Base-by-base conservation (phyloP, 2,329 filamentous ascomycete genomes). In the Calcarisporium arbuscula region DNA sequence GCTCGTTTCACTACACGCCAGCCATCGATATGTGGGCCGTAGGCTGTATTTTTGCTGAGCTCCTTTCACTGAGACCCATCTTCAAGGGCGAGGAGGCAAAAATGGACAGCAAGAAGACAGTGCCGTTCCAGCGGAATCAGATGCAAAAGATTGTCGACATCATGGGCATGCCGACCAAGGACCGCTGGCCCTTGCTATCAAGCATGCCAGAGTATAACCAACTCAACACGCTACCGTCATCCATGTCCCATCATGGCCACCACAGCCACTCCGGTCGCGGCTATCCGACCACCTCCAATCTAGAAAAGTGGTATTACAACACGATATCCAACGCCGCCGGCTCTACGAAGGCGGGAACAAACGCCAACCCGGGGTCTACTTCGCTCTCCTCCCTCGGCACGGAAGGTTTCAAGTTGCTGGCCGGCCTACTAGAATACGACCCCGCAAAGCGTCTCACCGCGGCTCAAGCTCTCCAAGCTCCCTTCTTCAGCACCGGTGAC, bases 131-230 rank as follows among this genome's bases (percentile, higher is more conserved):
- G 60, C 78, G 89, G 11, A 95, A 95, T 51, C 92, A 98, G 64
- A 96, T 98, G 90, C 87, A 92, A 54, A 95, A 95, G 62, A 98
- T 98, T 49, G 86, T 95, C 23, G 92, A 98, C 54, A 88, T 98
- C 43, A 82, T 98, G 67, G 92, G 92, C 19, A 66, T 95, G 45
- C 92, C 92, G 0, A 86, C 77, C 6, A 90, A 90, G 51, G 85
- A 94, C 32, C 77, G 80, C 18, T 98, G 92, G 92, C 86, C 89
- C 0, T 71, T 90, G 19, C 66, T 98, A 3, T 68, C 77, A 2
- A 76, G 81, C 25, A 94, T 95, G 83, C 88, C 87, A 0, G 92
- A 98, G 61, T 94, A 85, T 52, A 64, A 63, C 23, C 84, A 92
- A 45, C 69, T 95, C 6, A 62, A 58, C 30, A 68, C 69, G 0